These are phyloP conservation scores for Naematelia aurantialba DNA, from an alignment of 768 basidiomycete species.

Conservation along the genomic window DNA sequence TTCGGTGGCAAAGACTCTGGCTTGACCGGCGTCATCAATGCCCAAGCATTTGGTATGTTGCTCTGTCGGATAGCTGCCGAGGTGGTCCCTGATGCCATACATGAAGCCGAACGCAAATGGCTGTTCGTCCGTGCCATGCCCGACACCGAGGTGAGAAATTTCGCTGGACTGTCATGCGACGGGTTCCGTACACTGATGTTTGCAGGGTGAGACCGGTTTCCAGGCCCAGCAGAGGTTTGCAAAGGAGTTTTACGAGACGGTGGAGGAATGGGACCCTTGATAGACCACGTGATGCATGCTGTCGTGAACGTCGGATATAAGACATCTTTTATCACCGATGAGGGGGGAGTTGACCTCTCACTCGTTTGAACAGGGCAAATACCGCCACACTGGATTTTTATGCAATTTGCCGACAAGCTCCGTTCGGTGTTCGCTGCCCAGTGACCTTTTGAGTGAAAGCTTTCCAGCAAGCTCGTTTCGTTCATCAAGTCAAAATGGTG, in stretches of 20 bases:
- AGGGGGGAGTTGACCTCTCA: background rate
- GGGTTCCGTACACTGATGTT: background rate
- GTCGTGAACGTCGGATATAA: constrained; percentile 20
- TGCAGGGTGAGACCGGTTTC: constrained; percentile 59
- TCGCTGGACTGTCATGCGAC: background rate
- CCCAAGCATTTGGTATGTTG: constrained; percentile 31
- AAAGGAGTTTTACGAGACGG: constrained; percentile 69
- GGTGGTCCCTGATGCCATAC: no score
- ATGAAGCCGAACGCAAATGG: constrained; percentile 41
- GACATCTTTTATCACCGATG: background rate
- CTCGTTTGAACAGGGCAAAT: no score
- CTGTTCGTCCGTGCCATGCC: constrained; percentile 50
- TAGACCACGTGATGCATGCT: background rate
- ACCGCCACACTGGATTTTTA: constrained; percentile 3
- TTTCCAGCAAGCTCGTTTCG: constrained; percentile 10
- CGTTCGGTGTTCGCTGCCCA: constrained; percentile 1
- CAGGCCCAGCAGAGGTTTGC: constrained; percentile 77
- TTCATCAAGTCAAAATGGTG: constrained; percentile 29
- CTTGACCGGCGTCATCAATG: constrained; percentile 50
- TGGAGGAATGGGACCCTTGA: constrained; percentile 31
- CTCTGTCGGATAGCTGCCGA: no score
- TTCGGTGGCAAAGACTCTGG: constrained; percentile 59
- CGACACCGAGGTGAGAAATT: constrained; percentile 15
- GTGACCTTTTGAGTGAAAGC: background rate
- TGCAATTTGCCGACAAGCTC: constrained; percentile 2